A percentile compares a stretch with the other conserved stretches of the same genome.
phyloP scores from a whole-genome alignment of 2,329 filamentous ascomycete genomes.

The Neofusicoccum cordaticola region DNA sequence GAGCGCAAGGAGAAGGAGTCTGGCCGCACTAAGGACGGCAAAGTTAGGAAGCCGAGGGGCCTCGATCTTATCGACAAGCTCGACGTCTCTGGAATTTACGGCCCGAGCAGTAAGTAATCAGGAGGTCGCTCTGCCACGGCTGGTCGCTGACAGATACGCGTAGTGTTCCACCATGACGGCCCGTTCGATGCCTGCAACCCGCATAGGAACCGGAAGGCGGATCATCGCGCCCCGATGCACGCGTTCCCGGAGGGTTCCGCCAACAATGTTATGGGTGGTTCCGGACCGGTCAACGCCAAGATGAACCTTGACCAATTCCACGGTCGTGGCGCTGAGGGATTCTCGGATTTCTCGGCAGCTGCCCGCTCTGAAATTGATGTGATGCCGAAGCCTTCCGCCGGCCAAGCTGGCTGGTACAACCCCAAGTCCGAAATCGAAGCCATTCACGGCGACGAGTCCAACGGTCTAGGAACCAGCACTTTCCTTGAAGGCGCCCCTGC shows the following conservation, averaged over 20 bases:
- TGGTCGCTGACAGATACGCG: slow-evolving; percentile 18
- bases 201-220: slow-evolving; percentile 82
- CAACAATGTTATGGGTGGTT: slow-evolving; percentile 87
- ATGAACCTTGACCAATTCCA: slow-evolving; percentile 87
- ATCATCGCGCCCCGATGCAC: slow-evolving; percentile 86
- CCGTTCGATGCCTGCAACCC: slow-evolving; percentile 96
- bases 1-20: slow-evolving; percentile 56
- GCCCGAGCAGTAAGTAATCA: slow-evolving; percentile 71
- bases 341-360: slow-evolving; percentile 67
- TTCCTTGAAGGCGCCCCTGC: slow-evolving; percentile 94
- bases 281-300: slow-evolving; percentile 76
- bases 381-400: slow-evolving; percentile 22
- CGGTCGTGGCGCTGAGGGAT: slow-evolving; percentile 81
- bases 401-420: slow-evolving; percentile 38
- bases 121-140: neutral
- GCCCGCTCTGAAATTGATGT: slow-evolving; percentile 25
- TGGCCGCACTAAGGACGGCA: slow-evolving; percentile 45
- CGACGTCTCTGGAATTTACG: slow-evolving; percentile 94
- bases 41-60: slow-evolving; percentile 44
- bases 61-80: slow-evolving; percentile 95
- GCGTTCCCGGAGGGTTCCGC: slow-evolving; percentile 89
- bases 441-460: slow-evolving; percentile 78
- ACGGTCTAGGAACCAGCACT: slow-evolving; percentile 88
- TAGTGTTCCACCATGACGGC: slow-evolving; percentile 96
- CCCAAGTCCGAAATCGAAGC: slow-evolving; percentile 55